A percentile compares a stretch with the other conserved stretches of the same genome.
phyloP scores from a whole-genome alignment of 352 stramenopile species.

The Phytophthora brassicae region DNA sequence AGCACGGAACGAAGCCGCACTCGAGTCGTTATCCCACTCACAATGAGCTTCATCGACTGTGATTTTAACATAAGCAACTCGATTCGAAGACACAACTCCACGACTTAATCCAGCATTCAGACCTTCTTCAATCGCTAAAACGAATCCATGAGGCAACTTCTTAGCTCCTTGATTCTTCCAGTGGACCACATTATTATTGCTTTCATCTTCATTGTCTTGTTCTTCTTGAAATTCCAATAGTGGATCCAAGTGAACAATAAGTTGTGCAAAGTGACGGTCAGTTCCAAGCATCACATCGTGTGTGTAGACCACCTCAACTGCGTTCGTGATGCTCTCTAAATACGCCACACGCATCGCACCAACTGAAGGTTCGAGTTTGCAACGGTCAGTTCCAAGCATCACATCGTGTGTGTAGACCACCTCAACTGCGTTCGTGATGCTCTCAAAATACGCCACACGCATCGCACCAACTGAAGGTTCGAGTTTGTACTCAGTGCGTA shows the following conservation, averaged over 20 bases:
- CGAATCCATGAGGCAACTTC: conserved; percentile 68
- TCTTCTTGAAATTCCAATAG: conserved; percentile 42
- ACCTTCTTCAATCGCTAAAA: conserved; percentile 68
- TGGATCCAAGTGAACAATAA: conserved; percentile 53
- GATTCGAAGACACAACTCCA: conserved; percentile 58
- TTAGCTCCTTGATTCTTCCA: conserved; percentile 51
- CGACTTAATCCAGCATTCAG: conserved; percentile 57
- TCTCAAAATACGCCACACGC: conserved; percentile 92
- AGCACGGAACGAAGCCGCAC: conserved; percentile 63
- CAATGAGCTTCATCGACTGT: conserved; percentile 60
- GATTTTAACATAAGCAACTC: conserved; percentile 68
- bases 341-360: conserved; percentile 91
- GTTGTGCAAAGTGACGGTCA: conserved; percentile 72
- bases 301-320: conserved; percentile 41
- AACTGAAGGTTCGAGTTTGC: conserved; percentile 80
- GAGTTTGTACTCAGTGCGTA: conserved; percentile 90
- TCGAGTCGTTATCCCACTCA: conserved; percentile 66
- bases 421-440: conserved; percentile 43
- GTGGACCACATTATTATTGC: conserved; percentile 57
- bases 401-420: conserved; percentile 60
- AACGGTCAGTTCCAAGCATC: no score
- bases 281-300: conserved; percentile 72
- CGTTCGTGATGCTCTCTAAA: conserved; percentile 77
- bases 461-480: conserved; percentile 83
- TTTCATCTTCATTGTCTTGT: conserved; percentile 24